Percentiles rank a stretch among this genome's conserved stretches.
Evolutionary conservation across 306 rosid species (phyloP).

Genomic region (Begonia peltatifolia): DNA sequence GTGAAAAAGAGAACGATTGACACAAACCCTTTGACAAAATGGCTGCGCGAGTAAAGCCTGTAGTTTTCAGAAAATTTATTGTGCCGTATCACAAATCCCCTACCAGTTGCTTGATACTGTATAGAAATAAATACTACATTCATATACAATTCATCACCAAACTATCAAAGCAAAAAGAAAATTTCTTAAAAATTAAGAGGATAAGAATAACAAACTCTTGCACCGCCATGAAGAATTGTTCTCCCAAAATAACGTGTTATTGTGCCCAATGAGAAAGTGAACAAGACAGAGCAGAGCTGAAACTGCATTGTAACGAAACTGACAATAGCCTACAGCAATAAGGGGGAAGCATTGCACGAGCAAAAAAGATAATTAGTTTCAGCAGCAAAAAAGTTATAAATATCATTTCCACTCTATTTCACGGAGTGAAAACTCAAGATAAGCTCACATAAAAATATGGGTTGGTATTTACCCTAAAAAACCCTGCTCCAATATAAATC

Average conservation of each 20-base stretch:
- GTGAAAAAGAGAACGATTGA: constrained; percentile 11
- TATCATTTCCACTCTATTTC: background rate
- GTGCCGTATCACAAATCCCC: constrained; percentile 93
- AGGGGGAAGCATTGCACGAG: too few species aligned
- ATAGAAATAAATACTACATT: constrained; percentile 11
- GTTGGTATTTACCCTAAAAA: constrained; percentile 44
- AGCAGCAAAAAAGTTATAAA: too few species aligned
- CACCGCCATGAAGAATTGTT: constrained; percentile 99
- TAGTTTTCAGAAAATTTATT: constrained; percentile 85
- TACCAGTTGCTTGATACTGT: constrained; percentile 96
- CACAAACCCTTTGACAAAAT: constrained; percentile 81
- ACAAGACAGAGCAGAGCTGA: constrained; percentile 82
- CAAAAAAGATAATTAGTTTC: too few species aligned
- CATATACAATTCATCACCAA: too few species aligned
- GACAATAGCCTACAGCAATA: constrained; percentile 61
- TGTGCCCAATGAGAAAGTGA: constrained; percentile 90
- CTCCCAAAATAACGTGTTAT: constrained; percentile 89
- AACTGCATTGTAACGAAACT: constrained; percentile 84
- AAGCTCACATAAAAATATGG: background rate
- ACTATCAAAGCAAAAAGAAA: too few species aligned
- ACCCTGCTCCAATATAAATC: constrained; percentile 78
- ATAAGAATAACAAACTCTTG: constrained; percentile 45
- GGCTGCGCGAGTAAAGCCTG: constrained; percentile 94
- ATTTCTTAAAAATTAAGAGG: too few species aligned
- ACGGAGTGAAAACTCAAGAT: background rate